These are phyloP conservation scores for Stagonosporopsis cucurbitacearum DNA, from an alignment of 2,329 filamentous ascomycete genomes.

Conservation along the genomic window DNA sequence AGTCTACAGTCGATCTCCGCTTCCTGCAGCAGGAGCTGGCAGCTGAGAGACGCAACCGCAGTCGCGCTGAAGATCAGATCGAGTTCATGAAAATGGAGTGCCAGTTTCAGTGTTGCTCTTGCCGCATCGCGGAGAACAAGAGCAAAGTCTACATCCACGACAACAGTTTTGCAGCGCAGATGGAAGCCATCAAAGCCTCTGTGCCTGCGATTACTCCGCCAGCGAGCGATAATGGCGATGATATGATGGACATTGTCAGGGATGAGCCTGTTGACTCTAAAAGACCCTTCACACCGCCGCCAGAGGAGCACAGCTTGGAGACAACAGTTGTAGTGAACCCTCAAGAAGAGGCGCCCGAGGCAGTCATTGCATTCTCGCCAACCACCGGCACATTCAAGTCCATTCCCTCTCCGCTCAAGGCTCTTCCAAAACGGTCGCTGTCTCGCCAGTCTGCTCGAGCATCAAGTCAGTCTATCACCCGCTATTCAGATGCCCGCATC, in stretches of 20 bases:
- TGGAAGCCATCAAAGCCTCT: constrained; percentile 51
- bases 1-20: constrained; percentile 54
- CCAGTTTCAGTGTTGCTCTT: constrained; percentile 70
- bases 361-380: constrained; percentile 44
- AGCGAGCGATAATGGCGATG: constrained; percentile 66
- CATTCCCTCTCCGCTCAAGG: constrained; percentile 41
- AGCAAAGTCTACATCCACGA: constrained; percentile 50
- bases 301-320: constrained; percentile 23
- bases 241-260: constrained; percentile 41
- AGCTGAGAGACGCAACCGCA: constrained; percentile 64
- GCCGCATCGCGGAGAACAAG: constrained; percentile 53
- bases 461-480: constrained; percentile 26
- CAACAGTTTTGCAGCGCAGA: constrained; percentile 43
- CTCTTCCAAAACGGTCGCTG: constrained; percentile 24
- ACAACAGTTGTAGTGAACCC: constrained; percentile 19
- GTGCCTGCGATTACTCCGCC: constrained; percentile 65
- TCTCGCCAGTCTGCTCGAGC: constrained; percentile 13
- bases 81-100: constrained; percentile 81
- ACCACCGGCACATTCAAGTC: constrained; percentile 48
- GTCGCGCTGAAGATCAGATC: constrained; percentile 73
- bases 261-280: constrained; percentile 28
- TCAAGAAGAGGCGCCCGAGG: constrained; percentile 24
- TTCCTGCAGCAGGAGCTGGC: constrained; percentile 60
- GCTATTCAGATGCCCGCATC: constrained; percentile 33
- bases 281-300: constrained; percentile 31